A percentile compares a stretch with the other conserved stretches of the same genome.
Conservation (phyloP, 2,329 filamentous ascomycete genomes). For the Pseudopithomyces maydicus region DNA sequence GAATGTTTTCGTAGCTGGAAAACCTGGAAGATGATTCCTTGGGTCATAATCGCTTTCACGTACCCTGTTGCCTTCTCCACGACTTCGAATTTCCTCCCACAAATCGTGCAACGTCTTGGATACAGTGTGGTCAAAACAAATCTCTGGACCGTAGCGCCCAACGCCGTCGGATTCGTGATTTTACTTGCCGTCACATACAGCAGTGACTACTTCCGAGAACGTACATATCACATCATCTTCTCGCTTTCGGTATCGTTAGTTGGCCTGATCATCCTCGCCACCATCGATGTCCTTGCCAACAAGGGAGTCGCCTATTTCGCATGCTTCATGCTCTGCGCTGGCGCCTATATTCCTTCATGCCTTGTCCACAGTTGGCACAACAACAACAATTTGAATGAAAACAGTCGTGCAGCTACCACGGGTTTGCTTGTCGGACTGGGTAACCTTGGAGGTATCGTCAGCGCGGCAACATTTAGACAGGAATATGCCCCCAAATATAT, state of each 20-base stretch:
- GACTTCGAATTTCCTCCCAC: conserved; percentile 54
- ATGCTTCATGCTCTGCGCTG: conserved; percentile 54
- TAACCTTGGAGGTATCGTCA: conserved; percentile 56
- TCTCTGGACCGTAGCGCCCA: conserved; percentile 56
- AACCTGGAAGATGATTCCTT: conserved; percentile 50
- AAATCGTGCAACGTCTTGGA: conserved; percentile 53
- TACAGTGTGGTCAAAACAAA: conserved; percentile 54
- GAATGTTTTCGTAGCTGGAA: conserved; percentile 52
- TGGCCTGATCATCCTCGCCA: conserved; percentile 52
- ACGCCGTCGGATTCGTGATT: conserved; percentile 54
- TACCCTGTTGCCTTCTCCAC: conserved; percentile 56
- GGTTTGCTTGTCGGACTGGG: conserved; percentile 55
- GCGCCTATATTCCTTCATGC: conserved; percentile 54
- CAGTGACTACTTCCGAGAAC: conserved; percentile 53
- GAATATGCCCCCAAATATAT: conserved; percentile 57
- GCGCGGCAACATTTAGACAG: conserved; percentile 52
- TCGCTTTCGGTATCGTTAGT: conserved; percentile 47
- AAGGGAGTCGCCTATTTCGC: conserved; percentile 57
- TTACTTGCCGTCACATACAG: conserved; percentile 52
- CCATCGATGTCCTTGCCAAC: conserved; percentile 49
- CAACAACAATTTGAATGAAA: conserved; percentile 60
- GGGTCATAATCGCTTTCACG: conserved; percentile 54
- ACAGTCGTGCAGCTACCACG: conserved; percentile 54
- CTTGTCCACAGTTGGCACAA: conserved; percentile 59
- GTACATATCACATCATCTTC: conserved; percentile 53